These are phyloP conservation scores for Trametes punicea DNA, from an alignment of 768 basidiomycete genomes.

Conservation along the genomic window DNA sequence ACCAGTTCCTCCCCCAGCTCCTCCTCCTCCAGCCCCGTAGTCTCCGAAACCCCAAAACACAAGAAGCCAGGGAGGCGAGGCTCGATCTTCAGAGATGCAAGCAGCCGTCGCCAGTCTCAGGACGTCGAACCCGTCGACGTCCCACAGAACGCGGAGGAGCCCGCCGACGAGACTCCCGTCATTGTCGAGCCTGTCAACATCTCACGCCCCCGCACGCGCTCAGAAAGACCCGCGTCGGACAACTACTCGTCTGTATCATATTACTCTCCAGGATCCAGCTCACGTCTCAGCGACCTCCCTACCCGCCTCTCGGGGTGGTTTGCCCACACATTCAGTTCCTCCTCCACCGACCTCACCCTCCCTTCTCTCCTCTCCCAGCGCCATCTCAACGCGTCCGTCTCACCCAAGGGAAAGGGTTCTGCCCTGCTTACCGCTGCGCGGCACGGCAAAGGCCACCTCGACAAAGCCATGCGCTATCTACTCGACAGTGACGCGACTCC, in stretches of 20 bases:
- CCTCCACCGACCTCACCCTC: conserved; percentile 68
- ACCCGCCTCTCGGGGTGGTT: conserved; percentile 80
- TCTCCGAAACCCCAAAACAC: conserved; percentile 29
- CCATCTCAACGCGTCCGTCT: conserved; percentile 32
- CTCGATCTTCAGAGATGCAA: conserved; percentile 21
- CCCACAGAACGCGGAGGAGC: conserved; percentile 34
- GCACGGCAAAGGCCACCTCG: conserved; percentile 71
- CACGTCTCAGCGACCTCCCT: conserved; percentile 65
- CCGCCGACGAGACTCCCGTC: conserved; percentile 53
- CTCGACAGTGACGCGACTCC: conserved; percentile 86
- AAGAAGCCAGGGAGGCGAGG: conserved; percentile 27
- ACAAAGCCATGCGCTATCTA: conserved; percentile 86
- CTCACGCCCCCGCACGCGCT: conserved; percentile 52
- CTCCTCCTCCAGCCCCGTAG: conserved; percentile 33
- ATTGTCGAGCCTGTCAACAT: conserved; percentile 61
- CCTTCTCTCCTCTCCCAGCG: conserved; percentile 55
- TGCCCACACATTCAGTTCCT: conserved; percentile 70
- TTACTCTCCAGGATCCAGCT: conserved; percentile 43
- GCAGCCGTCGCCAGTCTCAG: conserved; percentile 26
- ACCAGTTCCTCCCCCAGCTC: conserved; percentile 36
- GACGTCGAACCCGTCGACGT: conserved; percentile 30
- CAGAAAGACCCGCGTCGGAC: conserved; percentile 52
- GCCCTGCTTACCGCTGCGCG: conserved; percentile 67
- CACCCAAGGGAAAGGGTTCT: conserved; percentile 44
- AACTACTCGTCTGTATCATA: conserved; percentile 44